A percentile compares a stretch with the other conserved stretches of the same genome.
Evolutionary conservation across 345 rosid species (phyloP).

Genomic region (Rhizophora mangle): DNA sequence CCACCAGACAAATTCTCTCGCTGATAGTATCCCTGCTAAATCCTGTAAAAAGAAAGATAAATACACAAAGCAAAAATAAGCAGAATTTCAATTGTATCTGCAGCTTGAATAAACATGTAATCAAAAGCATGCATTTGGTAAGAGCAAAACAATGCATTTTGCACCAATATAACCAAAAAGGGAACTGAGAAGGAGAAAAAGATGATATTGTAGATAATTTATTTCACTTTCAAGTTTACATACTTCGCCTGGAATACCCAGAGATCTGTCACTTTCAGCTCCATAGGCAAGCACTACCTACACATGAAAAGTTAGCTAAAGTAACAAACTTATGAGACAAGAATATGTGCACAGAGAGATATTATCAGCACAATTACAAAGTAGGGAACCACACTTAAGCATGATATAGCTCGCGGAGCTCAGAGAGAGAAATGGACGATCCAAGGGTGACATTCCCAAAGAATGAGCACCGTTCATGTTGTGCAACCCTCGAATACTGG

Average conservation of each 20-base stretch:
- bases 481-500: constrained; percentile 81
- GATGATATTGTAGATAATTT: background rate
- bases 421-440: constrained; percentile 60
- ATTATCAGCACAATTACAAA: background rate
- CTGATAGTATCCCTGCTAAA: constrained; percentile 67
- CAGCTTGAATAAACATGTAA: background rate
- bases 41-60: constrained; percentile 35
- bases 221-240: constrained; percentile 10
- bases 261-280: constrained; percentile 86
- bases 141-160: background rate
- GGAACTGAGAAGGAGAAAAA: background rate
- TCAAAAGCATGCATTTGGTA: background rate
- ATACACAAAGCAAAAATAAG: background rate
- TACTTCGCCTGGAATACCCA: constrained; percentile 87
- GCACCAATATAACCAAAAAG: constrained; percentile 2
- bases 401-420: constrained; percentile 77
- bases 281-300: constrained; percentile 97
- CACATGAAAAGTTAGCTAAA: constrained; percentile 7
- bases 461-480: constrained; percentile 62
- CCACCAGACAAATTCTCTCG: constrained; percentile 99
- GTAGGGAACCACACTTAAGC: constrained; percentile 34
- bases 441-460: constrained; percentile 75
- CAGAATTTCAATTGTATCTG: background rate
- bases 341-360: background rate
- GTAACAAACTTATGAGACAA: constrained; percentile 3